These are phyloP conservation scores for Cutaneotrichosporon arboriforme DNA, from an alignment of 1,284 basidiomycete genomes.

Conservation along the genomic window DNA sequence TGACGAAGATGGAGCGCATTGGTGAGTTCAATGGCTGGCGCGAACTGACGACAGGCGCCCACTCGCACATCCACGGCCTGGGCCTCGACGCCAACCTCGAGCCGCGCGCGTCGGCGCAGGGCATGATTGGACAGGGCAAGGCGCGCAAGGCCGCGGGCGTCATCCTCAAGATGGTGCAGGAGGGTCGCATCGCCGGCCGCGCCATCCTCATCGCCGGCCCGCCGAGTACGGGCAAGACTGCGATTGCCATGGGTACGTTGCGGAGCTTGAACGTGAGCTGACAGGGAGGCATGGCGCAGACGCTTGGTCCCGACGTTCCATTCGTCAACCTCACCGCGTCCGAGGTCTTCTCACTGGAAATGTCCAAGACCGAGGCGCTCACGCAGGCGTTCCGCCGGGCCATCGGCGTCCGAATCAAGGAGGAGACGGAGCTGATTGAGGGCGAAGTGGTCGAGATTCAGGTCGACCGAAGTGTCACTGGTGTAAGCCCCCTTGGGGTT, in stretches of 20 bases:
- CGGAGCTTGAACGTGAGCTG: background rate
- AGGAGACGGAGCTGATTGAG: conserved; percentile 95
- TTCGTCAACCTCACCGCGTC: conserved; percentile 96
- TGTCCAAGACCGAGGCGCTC: conserved; percentile 97
- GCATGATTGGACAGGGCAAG: conserved; percentile 93
- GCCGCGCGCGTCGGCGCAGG: conserved; percentile 74
- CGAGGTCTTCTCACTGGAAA: conserved; percentile 94
- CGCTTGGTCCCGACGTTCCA: conserved; percentile 85
- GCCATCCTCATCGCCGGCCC: conserved; percentile 95
- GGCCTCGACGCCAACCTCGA: conserved; percentile 87
- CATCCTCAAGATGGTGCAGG: conserved; percentile 96
- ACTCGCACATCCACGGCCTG: conserved; percentile 93
- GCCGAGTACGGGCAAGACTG: conserved; percentile 93
- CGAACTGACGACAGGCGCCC: conserved; percentile 60
- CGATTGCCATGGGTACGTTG: conserved; percentile 82
- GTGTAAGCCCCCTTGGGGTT: conserved; percentile 59
- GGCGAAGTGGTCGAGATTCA: conserved; percentile 99
- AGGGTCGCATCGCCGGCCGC: conserved; percentile 87
- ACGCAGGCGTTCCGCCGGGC: conserved; percentile 93
- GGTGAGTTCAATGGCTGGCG: conserved; percentile 51
- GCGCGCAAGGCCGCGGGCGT: conserved; percentile 95
- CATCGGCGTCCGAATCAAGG: conserved; percentile 94
- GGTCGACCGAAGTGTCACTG: conserved; percentile 93
- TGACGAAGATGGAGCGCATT: conserved; percentile 95
- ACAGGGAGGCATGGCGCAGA: conserved; percentile 89